Conservation (phyloP, 2,329 filamentous ascomycete species). For the Pezicula carpinea region DNA sequence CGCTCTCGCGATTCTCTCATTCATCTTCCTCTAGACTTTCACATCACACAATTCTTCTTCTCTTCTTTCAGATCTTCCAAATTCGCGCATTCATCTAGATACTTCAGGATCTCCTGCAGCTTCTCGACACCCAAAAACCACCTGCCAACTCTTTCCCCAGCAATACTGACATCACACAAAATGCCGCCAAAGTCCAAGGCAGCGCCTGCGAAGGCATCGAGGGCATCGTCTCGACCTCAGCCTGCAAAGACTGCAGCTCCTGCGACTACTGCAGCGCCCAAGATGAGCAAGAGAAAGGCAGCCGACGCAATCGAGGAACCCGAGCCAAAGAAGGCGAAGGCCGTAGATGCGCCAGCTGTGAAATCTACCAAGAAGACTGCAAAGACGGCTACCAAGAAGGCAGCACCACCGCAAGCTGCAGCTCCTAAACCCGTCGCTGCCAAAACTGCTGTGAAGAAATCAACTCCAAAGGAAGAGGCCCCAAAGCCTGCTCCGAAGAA, state of each 20-base stretch:
- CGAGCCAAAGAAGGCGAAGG: conserved; percentile 16
- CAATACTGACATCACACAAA: not conserved
- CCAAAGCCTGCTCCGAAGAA: conserved; percentile 8
- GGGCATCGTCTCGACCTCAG: conserved; percentile 23
- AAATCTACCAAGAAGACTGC: conserved; percentile 21
- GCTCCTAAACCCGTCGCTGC: conserved; percentile 7
- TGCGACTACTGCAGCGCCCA: conserved; percentile 10
- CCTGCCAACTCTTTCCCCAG: not conserved
- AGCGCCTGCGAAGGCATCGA: conserved; percentile 24
- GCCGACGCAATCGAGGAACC: conserved; percentile 12
- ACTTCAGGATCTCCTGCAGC: not conserved
- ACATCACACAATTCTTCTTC: not conserved
- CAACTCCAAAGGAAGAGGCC: conserved; percentile 17
- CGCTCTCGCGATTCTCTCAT: not conserved
- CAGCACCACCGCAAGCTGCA: conserved; percentile 16
- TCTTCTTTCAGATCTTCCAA: not conserved
- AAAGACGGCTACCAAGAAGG: conserved; percentile 18
- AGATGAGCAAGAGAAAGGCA: conserved; percentile 17
- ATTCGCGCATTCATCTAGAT: not conserved
- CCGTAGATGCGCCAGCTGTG: conserved; percentile 10
- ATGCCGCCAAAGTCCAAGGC: conserved; percentile 3
- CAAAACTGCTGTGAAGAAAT: conserved; percentile 17
- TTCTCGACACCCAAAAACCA: not conserved
- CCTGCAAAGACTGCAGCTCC: conserved; percentile 21
- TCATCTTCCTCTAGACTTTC: not conserved